Evolutionary conservation across 73 alveolate genomes (phyloP).

Genomic region (Tetrahymena borealis): DNA sequence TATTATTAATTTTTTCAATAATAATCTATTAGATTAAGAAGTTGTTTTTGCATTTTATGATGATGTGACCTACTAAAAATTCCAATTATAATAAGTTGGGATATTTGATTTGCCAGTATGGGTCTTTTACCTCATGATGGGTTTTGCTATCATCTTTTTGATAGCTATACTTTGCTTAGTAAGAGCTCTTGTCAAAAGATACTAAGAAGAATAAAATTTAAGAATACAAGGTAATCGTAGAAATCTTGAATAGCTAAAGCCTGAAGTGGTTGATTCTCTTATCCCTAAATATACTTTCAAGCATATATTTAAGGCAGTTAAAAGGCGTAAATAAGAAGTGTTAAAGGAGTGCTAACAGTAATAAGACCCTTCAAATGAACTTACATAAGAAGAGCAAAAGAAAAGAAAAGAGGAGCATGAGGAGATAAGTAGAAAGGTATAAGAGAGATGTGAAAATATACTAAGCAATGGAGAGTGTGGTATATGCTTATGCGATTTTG

Average conservation of each 20-base stretch:
- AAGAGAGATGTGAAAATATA: not conserved
- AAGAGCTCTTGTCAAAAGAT: not conserved
- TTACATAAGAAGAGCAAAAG: not conserved
- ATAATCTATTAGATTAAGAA: not conserved
- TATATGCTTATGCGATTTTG: not conserved
- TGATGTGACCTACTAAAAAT: not conserved
- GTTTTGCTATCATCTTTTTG: not conserved
- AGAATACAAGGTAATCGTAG: not conserved
- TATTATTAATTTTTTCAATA: not conserved
- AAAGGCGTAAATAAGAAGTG: not conserved
- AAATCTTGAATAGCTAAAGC: not conserved
- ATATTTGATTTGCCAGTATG: not conserved
- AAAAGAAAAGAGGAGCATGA: not conserved
- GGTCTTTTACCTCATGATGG: not conserved
- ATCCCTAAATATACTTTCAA: not conserved
- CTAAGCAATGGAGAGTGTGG: not conserved
- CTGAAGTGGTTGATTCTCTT: not conserved
- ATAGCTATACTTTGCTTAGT: not conserved
- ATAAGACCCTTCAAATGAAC: not conserved
- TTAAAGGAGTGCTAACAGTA: not conserved
- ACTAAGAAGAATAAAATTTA: not conserved
- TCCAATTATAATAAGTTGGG: not conserved
- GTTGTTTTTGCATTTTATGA: not conserved
- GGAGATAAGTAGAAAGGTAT: not conserved
- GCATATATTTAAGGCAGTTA: not conserved